These are phyloP conservation scores for Royoungia palumana DNA, from an alignment of 768 basidiomycete species.

Conservation along the genomic window DNA sequence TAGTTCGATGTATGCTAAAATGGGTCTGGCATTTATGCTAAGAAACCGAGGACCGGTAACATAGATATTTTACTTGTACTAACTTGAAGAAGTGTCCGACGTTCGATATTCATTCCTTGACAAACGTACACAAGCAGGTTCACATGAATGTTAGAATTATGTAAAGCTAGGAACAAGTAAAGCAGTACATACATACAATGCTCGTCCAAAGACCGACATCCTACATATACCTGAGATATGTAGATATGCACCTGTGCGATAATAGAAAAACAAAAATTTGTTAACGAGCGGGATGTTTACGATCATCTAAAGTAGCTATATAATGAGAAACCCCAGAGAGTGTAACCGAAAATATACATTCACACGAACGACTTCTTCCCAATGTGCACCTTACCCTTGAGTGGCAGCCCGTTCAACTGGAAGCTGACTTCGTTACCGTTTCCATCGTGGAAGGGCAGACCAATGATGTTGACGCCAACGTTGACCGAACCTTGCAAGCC, in stretches of 20 bases:
- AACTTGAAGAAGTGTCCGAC: too few species aligned
- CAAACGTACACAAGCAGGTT: too few species aligned
- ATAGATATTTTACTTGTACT: too few species aligned
- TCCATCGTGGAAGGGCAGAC: constrained; percentile 50
- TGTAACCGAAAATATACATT: neutral
- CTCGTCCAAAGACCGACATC: constrained; percentile 4
- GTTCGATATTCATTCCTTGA: too few species aligned
- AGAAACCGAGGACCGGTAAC: too few species aligned
- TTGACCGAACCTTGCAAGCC: constrained; percentile 64
- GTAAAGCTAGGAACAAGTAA: constrained; percentile 3
- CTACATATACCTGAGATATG: constrained; percentile 8
- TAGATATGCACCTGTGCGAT: constrained; percentile 8
- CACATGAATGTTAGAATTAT: constrained; percentile 1
- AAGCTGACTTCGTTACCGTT: constrained; percentile 43
- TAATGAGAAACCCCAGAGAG: neutral
- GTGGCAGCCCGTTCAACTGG: constrained; percentile 60
- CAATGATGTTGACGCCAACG: constrained; percentile 56
- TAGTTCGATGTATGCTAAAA: too few species aligned
- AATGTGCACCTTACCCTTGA: constrained; percentile 62
- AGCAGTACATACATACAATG: constrained; percentile 9
- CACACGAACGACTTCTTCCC: constrained; percentile 46
- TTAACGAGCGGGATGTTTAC: constrained; percentile 4
- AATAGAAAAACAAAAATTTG: neutral
- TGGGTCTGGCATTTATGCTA: too few species aligned
- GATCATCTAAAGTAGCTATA: constrained; percentile 1